Base-by-base conservation (phyloP, 345 rosid species). In the Syzygium aromaticum region DNA sequence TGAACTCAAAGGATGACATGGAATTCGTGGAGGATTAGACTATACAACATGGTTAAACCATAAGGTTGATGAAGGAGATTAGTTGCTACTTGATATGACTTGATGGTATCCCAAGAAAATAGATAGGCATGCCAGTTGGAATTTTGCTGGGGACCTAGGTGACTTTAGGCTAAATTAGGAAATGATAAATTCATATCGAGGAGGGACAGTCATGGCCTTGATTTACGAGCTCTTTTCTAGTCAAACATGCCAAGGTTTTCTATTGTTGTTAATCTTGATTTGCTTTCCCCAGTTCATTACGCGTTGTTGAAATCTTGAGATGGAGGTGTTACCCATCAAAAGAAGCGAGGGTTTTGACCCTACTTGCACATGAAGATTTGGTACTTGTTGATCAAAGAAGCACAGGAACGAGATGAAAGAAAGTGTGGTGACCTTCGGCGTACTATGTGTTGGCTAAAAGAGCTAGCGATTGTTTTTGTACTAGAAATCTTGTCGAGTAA, bases 291-390 rank as follows among this genome's bases (percentile, higher is more conserved):
- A 67, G 87, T 86, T 86, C 84, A 86, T 73, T 11, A 73, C 82
- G 82, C 49, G 82, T 73, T 38, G 49, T 38, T 73, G 82, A 73
- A 38, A 21, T 33, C 23, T 38, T 6, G 82, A 73, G 49, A 19
- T 73, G 82, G 25, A 21, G 82, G 4, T 73, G 82, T 73, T 38
- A 40, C 82, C 82, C 82, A 73, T 25, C 21, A 73, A 38, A 73
- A 73, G 82, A 73, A 73, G 38, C 49, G 14, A 73, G 14, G 49
- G 49, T 22, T 38, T 86, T 86, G 51, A 54, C 52, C 28, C 61
- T 25, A 86, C 85, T 88, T 87, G 90, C 91, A 88, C 88, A 87
- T 85, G 87, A 84, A 78, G 53, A 67, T 22, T 78, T 51, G 64
- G 89, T 83, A 16, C 82, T 73, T 19, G 82, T 19, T 38, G 49